phyloP scores from a whole-genome alignment of 805 yeast species.

The Lachancea dasiensis region DNA sequence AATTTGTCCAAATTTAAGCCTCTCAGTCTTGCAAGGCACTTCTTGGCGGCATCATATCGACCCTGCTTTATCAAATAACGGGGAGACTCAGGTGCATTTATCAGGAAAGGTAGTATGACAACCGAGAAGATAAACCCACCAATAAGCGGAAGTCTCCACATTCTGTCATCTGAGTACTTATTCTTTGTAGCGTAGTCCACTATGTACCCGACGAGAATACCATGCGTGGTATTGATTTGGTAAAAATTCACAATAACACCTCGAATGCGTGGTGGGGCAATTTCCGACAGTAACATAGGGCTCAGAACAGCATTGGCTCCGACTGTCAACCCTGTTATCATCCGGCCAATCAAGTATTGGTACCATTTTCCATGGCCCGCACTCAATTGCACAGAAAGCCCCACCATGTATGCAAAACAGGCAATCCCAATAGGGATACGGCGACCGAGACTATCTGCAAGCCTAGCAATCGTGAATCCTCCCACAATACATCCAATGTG shows the following conservation, averaged over 20 bases:
- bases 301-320: constrained; percentile 64
- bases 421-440: constrained; percentile 48
- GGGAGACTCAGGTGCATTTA: constrained; percentile 59
- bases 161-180: constrained; percentile 33
- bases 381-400: constrained; percentile 52
- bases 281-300: constrained; percentile 59
- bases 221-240: constrained; percentile 53
- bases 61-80: constrained; percentile 47
- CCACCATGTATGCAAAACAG: constrained; percentile 51
- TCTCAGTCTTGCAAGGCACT: constrained; percentile 37
- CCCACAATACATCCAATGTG: constrained; percentile 65
- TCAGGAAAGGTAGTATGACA: constrained; percentile 50
- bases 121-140: constrained; percentile 34
- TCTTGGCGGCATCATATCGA: constrained; percentile 47
- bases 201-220: constrained; percentile 59
- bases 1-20: neutral
- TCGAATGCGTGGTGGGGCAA: constrained; percentile 56
- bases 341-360: constrained; percentile 55
- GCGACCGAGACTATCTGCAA: constrained; percentile 53
- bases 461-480: constrained; percentile 47
- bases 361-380: constrained; percentile 46
- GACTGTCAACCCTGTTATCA: constrained; percentile 63
- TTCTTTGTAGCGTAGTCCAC: constrained; percentile 49
- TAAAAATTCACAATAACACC: constrained; percentile 56
- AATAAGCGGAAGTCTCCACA: constrained; percentile 62